Evolutionary conservation across 805 yeast genomes (phyloP), one percentile per base, ranked within the genome.

Genomic region (Saccharomyces kudriavzevii): DNA sequence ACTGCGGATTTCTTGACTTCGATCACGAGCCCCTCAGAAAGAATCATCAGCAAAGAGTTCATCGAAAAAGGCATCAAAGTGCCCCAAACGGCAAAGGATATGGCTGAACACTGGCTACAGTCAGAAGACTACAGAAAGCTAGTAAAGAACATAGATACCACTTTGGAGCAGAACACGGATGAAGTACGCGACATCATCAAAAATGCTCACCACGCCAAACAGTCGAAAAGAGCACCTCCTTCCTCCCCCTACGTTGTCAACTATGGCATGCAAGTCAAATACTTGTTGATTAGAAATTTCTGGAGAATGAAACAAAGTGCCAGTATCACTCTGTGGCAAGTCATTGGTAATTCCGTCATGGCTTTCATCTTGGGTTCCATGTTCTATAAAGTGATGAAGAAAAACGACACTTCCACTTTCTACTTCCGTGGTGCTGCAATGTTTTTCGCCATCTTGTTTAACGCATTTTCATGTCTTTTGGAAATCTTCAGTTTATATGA

Each of bases 1-100:
- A 81, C 88, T 14, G 85, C 89, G 13, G 89, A 85, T 63, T 85
- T 83, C 64, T 70, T 84, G 61, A 84, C 89, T 1, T 81, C 88
- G 1, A 75, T 84, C 11, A 83, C 90, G 9, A 85, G 83, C 65
- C 87, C 89, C 8, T 70, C 71, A 5, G 89, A 84, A 50, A 76
- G 90, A 64, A 58, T 63, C n/a, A 50, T 62, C 25, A 64, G 64
- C 49, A 46, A 53, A 47, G 67, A 66, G 1, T 69, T 60, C 54
- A 64, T 79, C 2, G 69, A 69, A 51, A 63, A 70, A 26, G 88
- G 86, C 1, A 60, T 70, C 45, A 65, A 64, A 52, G 83, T 84
- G 24, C 94, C 94, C 5, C 69, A 70, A 24, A 79, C 84, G 9
- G 79, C 89, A 0, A 74, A 71, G 26, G 88, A 85, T 60, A 85